These are phyloP conservation scores for Salix exigua DNA, from an alignment of 345 rosid genomes.

Conservation along the genomic window DNA sequence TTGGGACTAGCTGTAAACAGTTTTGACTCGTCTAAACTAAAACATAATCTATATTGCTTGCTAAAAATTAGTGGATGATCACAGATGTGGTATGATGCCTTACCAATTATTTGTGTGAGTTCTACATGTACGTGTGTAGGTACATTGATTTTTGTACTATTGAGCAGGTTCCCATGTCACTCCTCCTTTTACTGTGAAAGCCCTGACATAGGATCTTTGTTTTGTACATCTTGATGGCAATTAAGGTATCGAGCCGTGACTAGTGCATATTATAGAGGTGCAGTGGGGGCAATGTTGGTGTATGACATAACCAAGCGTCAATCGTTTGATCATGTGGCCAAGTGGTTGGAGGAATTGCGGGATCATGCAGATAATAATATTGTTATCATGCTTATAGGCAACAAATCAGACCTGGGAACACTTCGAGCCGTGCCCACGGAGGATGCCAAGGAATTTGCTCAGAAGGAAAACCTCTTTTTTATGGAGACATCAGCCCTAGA, in stretches of 20 bases:
- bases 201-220: not conserved
- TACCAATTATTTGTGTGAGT: not conserved
- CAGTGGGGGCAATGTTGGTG: slow-evolving; percentile 66
- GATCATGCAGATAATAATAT: slow-evolving; percentile 61
- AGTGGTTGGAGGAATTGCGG: slow-evolving; percentile 58
- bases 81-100: not conserved
- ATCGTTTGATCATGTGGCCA: slow-evolving; percentile 53
- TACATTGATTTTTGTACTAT: not conserved
- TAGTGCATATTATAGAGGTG: slow-evolving; percentile 68
- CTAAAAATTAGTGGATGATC: not conserved
- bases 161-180: not conserved
- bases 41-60: not conserved
- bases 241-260: slow-evolving; percentile 63
- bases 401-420: slow-evolving; percentile 49
- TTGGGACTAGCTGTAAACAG: not conserved
- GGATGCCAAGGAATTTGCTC: slow-evolving; percentile 60
- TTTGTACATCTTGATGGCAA: slow-evolving; percentile 4
- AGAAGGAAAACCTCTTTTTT: slow-evolving; percentile 52
- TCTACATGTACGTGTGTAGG: not conserved
- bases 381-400: slow-evolving; percentile 57
- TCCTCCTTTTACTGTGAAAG: not conserved
- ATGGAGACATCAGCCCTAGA: slow-evolving; percentile 68
- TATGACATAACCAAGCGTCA: slow-evolving; percentile 54
- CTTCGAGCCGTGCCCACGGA: slow-evolving; percentile 55
- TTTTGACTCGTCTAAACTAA: not conserved